Evolutionary conservation across 2,329 filamentous ascomycete species (phyloP), one percentile per base, ranked within the genome.

Genomic region (Sphaerulina populicola): DNA sequence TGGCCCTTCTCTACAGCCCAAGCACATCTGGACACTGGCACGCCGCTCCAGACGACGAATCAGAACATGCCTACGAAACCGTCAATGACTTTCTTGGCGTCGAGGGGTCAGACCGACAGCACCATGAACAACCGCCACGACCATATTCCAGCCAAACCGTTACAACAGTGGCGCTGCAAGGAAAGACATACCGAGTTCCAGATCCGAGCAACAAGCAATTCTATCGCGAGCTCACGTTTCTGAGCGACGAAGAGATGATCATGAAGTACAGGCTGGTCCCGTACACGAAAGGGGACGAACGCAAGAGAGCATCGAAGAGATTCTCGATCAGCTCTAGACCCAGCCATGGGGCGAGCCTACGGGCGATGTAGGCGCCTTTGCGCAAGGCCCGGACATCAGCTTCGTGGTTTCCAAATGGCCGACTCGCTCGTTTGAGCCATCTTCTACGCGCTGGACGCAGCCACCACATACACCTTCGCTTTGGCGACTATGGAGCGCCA

Each of bases 171-270:
- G 47, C 54, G 21, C 47, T 56, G 4, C 40, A 45, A 23, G 54
- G 54, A 9, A 43, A 43, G 27, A 47, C 51, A 23, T 56, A 54
- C 14, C 51, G 47, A 7, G 37, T 56, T 8, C 54, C 51, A 42
- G 42, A 43, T 12, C 51, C 36, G 18, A 35, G 47, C 14, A 29
- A 21, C 15, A 51, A 56, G 39, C 40, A 48, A 9, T 56, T 56
- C 31, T 56, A 56, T 18, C 54, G 44, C 29, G 54, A 56, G 10
- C 54, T 56, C 41, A 56, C 54, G 2, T 56, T 45, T 12, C 23
- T 54, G 21, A 49, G 49, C 40, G 54, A 56, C 33, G 54, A 56
- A 2, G 54, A 56, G 15, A 45, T 56, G 9, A 51, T 56, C 21
- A 40, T 39, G 23, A 56, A 56, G 29, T 54, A 56, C 48, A 29